Evolutionary conservation across 495 filamentous ascomycete species (phyloP).

Genomic region (Penicillium pulvis): DNA sequence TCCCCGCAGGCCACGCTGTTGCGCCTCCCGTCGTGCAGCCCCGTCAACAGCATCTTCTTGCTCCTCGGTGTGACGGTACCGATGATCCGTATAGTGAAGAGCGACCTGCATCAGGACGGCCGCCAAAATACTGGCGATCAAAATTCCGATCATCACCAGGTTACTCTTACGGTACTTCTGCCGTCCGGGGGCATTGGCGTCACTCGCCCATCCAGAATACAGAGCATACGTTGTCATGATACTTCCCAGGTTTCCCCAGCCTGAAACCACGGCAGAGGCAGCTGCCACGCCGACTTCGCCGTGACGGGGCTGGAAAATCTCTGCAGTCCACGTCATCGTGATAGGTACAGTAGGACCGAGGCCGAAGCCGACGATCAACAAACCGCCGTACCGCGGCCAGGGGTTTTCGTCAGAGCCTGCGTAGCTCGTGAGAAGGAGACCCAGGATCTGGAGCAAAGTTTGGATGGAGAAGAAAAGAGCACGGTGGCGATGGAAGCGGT

Average conservation of each 20-base stretch:
- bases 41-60: conserved; percentile 62
- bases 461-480: conserved; percentile 81
- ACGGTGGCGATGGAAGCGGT: conserved; percentile 81
- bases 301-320: conserved; percentile 87
- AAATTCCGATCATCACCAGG: conserved; percentile 83
- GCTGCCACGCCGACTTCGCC: conserved; percentile 93
- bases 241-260: conserved; percentile 80
- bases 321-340: conserved; percentile 90
- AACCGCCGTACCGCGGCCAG: conserved; percentile 84
- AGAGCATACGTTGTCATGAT: conserved; percentile 88
- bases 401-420: conserved; percentile 62
- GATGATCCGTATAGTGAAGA: conserved; percentile 62
- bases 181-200: conserved; percentile 62
- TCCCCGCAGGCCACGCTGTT: conserved; percentile 67
- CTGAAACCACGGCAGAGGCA: conserved; percentile 81
- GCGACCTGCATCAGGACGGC: conserved; percentile 67
- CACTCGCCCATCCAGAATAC: conserved; percentile 80
- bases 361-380: conserved; percentile 90
- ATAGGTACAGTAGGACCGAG: conserved; percentile 90
- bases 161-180: conserved; percentile 82
- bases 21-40: conserved; percentile 66
- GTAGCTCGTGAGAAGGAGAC: conserved; percentile 78
- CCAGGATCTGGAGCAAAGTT: conserved; percentile 77
- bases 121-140: conserved; percentile 73
- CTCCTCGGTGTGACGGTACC: conserved; percentile 47